phyloP scores from a whole-genome alignment of 805 yeast genomes.

The Sugiyamaella mastotermitis region DNA sequence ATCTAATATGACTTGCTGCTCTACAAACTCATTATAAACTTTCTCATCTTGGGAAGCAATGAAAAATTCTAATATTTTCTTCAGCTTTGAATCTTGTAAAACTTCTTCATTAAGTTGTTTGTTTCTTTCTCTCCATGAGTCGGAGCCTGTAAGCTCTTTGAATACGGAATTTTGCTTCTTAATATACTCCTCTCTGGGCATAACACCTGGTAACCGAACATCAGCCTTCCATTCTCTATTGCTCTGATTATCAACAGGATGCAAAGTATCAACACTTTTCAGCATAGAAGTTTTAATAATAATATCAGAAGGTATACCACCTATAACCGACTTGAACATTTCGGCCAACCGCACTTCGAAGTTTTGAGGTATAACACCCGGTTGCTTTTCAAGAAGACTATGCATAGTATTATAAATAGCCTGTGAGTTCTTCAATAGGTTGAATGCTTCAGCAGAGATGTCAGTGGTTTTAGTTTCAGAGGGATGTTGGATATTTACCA shows the following conservation, averaged over 20 bases:
- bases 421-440: background rate
- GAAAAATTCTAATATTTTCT: slow-evolving; percentile 19
- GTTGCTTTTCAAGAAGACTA: no score
- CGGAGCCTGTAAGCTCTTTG: slow-evolving; percentile 20
- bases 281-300: background rate
- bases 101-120: slow-evolving; percentile 5
- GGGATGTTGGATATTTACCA: no score
- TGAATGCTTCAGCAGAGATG: background rate
- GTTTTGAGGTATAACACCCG: no score
- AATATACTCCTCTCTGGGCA: slow-evolving; percentile 23
- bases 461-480: background rate
- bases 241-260: background rate
- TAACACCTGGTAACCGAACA: background rate
- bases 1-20: slow-evolving; percentile 11
- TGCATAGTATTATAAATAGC: no score
- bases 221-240: background rate
- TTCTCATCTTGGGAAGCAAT: slow-evolving; percentile 27
- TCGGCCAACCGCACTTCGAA: no score
- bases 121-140: slow-evolving; percentile 8
- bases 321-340: no score
- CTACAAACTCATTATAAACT: slow-evolving; percentile 21
- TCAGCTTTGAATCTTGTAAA: slow-evolving; percentile 12
- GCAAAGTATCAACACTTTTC: background rate
- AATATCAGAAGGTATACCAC: no score
- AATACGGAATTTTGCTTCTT: slow-evolving; percentile 24